A percentile compares a stretch with the other conserved stretches of the same genome.
Conservation (phyloP, 2,329 filamentous ascomycete genomes). For the Magnaporthiopsis incrustans region DNA sequence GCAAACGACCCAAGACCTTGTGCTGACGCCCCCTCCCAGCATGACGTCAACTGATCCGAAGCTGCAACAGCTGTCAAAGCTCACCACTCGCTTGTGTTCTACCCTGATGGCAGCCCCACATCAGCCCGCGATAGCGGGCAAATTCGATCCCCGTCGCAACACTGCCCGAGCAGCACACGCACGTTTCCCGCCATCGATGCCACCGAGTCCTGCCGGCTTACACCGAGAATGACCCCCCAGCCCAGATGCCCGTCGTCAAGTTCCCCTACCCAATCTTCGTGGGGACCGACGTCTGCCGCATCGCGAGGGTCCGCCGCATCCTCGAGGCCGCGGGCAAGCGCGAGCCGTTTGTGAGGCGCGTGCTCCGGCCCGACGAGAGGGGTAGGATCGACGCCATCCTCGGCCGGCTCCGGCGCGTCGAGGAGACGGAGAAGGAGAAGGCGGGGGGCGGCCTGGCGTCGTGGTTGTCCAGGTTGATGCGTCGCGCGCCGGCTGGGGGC, state of each 20-base stretch:
- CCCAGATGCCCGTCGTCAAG: slow-evolving; percentile 11
- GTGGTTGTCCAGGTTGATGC: too few relatives aligned
- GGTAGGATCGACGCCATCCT: slow-evolving; percentile 5
- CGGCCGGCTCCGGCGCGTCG: background rate
- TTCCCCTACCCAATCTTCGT: slow-evolving; percentile 63
- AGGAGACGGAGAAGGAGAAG: background rate
- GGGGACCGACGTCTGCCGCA: slow-evolving; percentile 71
- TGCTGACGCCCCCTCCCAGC: background rate
- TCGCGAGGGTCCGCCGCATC: slow-evolving; percentile 55
- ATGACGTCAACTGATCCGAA: background rate
- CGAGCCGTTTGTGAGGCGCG: slow-evolving; percentile 36
- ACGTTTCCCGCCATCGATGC: too few relatives aligned
- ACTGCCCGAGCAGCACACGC: too few relatives aligned
- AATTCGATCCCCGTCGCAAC: too few relatives aligned
- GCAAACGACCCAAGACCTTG: too few relatives aligned
- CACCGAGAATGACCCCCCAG: background rate
- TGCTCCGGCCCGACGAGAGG: slow-evolving; percentile 37
- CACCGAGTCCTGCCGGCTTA: too few relatives aligned
- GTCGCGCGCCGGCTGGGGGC: too few relatives aligned
- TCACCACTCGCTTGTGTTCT: background rate
- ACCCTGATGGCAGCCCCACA: background rate
- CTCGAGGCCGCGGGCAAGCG: slow-evolving; percentile 32
- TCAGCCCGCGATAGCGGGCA: too few relatives aligned
- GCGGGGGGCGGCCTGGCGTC: background rate
- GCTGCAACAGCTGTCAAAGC: background rate